Percentiles rank a stretch among this genome's conserved stretches.
Conservation (phyloP, 2,329 filamentous ascomycete genomes). For the Trichoderma sp. region DNA sequence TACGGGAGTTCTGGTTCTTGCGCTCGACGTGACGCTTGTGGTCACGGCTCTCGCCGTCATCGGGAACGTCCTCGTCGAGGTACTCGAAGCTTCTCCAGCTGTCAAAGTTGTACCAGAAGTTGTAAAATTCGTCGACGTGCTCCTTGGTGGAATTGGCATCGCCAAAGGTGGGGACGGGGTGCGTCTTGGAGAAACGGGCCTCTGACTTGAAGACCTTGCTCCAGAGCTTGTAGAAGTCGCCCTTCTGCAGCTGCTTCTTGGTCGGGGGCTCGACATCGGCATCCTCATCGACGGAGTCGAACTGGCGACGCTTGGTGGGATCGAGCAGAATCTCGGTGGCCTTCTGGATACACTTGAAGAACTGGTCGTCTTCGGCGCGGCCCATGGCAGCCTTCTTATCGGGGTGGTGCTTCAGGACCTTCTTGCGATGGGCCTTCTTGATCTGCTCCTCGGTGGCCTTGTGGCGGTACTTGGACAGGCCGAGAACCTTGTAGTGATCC, state of each 20-base stretch:
- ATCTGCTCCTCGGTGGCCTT: conserved; percentile 96
- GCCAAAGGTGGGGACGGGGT: conserved; percentile 85
- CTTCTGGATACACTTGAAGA: conserved; percentile 99
- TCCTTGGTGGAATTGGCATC: conserved; percentile 80
- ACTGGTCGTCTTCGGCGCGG: conserved; percentile 86
- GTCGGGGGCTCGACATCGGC: conserved; percentile 87
- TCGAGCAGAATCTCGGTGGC: conserved; percentile 91
- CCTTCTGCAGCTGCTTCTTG: conserved; percentile 84
- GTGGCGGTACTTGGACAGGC: conserved; percentile 86
- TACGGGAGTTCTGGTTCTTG: conserved; percentile 95
- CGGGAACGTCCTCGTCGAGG: conserved; percentile 96
- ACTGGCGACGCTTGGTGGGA: conserved; percentile 88
- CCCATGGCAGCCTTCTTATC: conserved; percentile 97
- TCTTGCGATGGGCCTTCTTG: conserved; percentile 98
- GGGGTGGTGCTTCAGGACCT: conserved; percentile 97
- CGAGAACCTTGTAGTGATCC: conserved; percentile 97
- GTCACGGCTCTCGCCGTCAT: conserved; percentile 98
- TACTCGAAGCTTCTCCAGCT: conserved; percentile 98
- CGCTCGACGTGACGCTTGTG: conserved; percentile 98
- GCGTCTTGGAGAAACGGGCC: conserved; percentile 83
- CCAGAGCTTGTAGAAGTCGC: conserved; percentile 97
- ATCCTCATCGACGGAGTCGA: conserved; percentile 91
- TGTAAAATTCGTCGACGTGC: conserved; percentile 94
- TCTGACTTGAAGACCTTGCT: conserved; percentile 85
- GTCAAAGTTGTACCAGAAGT: conserved; percentile 99